phyloP scores from a whole-genome alignment of 2,329 filamentous ascomycete genomes.

The Metarhizium brunneum region DNA sequence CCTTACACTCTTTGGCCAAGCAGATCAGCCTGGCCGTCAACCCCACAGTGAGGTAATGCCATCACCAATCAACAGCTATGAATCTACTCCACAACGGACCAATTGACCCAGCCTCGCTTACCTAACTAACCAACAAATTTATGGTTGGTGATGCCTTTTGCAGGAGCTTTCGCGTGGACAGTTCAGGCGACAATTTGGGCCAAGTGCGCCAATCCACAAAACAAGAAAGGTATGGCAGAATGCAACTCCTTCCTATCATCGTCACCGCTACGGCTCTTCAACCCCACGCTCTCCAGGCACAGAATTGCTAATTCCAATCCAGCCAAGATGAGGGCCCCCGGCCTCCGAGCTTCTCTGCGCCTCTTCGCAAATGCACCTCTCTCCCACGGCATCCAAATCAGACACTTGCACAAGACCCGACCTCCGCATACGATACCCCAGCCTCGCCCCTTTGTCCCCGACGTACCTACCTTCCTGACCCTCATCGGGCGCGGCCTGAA shows the following conservation, averaged over 20 bases:
- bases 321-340: conserved; percentile 22
- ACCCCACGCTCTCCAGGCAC: background rate
- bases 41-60: conserved; percentile 6
- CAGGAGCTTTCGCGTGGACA: conserved; percentile 8
- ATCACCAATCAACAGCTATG: background rate
- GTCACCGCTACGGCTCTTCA: too few relatives aligned
- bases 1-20: background rate
- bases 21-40: conserved; percentile 12
- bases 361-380: conserved; percentile 22
- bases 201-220: background rate
- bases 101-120: conserved; percentile 21
- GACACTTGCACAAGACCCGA: conserved; percentile 34
- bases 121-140: conserved; percentile 22
- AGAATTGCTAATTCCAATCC: background rate
- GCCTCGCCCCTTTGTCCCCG: conserved; percentile 78
- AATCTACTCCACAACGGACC: conserved; percentile 7
- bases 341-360: conserved; percentile 22
- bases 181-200: background rate
- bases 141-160: conserved; percentile 4
- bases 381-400: conserved; percentile 25
- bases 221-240: background rate
- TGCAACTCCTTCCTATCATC: background rate
- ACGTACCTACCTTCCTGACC: conserved; percentile 76
- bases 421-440: conserved; percentile 42
- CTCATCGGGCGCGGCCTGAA: conserved; percentile 83